Percentiles rank a stretch among this genome's conserved stretches.
Conservation (phyloP, 139 green algal genomes). For the Tetraselmis striata region DNA sequence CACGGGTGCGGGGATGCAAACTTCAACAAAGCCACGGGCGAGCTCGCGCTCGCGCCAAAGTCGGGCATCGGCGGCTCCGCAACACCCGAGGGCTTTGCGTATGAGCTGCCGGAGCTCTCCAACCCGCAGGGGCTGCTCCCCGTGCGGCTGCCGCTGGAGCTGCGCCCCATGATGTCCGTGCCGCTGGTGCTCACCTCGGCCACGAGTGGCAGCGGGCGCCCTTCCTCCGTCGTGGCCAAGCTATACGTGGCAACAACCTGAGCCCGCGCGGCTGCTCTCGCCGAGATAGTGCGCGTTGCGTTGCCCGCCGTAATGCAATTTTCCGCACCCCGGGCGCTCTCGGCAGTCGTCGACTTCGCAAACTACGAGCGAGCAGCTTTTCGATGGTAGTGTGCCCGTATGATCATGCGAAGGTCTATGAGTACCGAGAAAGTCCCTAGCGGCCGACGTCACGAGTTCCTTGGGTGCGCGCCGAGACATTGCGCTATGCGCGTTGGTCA, state of each 20-base stretch:
- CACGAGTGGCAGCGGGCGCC: slow-evolving; percentile 24
- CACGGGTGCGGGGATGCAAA: not conserved
- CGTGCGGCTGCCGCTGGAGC: slow-evolving; percentile 24
- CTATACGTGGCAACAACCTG: slow-evolving; percentile 12
- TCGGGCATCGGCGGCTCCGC: not conserved
- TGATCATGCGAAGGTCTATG: too few relatives aligned
- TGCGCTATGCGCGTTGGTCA: too few relatives aligned
- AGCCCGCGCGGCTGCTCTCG: not conserved
- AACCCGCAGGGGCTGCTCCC: slow-evolving; percentile 27
- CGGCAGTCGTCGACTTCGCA: too few relatives aligned
- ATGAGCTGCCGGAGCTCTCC: slow-evolving; percentile 12
- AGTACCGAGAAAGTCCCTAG: too few relatives aligned
- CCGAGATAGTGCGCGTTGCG: too few relatives aligned
- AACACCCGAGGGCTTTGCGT: slow-evolving; percentile 5
- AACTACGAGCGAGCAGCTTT: too few relatives aligned
- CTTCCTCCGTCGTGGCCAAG: slow-evolving; percentile 23
- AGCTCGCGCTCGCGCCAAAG: not conserved
- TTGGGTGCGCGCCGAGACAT: too few relatives aligned
- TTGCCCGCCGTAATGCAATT: too few relatives aligned
- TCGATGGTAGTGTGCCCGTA: too few relatives aligned
- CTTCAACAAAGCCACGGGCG: not conserved
- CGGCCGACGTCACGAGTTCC: too few relatives aligned
- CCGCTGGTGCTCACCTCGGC: slow-evolving; percentile 27
- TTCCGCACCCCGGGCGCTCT: too few relatives aligned
- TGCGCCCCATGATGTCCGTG: slow-evolving; percentile 29